Base-by-base conservation (phyloP, 2,329 filamentous ascomycete species). In the Penicillium sp. region DNA sequence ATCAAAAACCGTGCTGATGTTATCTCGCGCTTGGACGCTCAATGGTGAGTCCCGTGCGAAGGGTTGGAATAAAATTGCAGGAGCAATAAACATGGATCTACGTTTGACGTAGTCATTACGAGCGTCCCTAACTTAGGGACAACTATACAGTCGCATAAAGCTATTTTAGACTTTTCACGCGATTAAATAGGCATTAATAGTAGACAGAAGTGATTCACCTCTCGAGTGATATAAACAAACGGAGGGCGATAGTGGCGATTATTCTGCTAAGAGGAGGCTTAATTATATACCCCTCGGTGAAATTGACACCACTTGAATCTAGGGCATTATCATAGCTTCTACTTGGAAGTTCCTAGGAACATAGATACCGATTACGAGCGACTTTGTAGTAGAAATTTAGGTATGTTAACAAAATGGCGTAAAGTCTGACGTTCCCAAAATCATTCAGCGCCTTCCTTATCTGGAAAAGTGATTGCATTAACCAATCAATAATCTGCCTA, bases 111-210 rank as follows among this genome's bases (percentile, higher is more conserved):
- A 33, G 30, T 8, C 30, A 33, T 33, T 33, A 33, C 55, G 33
- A 53, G 7, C 19, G 55, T 63, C 52, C 58, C 61, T 54, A 59
- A 55, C 61, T 56, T 55, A 16, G 55, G 33, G 48, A 22, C 30
- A 48, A 52, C 37, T 7, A 51, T 52, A 37, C 35, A 61, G 35
- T 55, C 59, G 43, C 51, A 35, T 46, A 58, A 42, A 37, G 43
- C 59, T 22, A 58, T 54, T 58, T 55, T 35, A 58, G 55, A n/a
- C 55, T 19, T 58, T 55, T 61, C 59, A 13, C 19, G 19, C 43
- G 43, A 46, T n/a, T 22, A 46, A 46, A 6, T 26, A 14, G 43
- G 43, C 25, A 28, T 46, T 10, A 26, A 46, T 3, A 26, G 43
- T 46, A 46, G 19, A 46, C 43, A 46, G 19, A 26, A 46, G 43